Conservation (phyloP, 441 rosid species). For the Melastoma candidum region DNA sequence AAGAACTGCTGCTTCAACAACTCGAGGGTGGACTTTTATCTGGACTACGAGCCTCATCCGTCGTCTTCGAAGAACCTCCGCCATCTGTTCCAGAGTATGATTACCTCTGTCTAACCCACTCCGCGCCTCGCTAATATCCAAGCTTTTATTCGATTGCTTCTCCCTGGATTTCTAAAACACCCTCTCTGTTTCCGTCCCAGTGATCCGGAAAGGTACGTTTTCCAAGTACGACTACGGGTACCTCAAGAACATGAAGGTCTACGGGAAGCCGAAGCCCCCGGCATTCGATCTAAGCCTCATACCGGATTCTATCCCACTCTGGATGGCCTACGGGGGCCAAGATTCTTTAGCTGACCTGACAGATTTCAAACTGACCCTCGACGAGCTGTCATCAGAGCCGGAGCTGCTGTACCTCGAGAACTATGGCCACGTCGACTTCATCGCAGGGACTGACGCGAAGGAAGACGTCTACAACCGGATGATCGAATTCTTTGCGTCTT, state of each 20-base stretch:
- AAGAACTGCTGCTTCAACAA: constrained; percentile 72
- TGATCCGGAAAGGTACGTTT: constrained; percentile 83
- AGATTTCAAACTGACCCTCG: constrained; percentile 55
- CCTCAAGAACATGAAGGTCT: constrained; percentile 41
- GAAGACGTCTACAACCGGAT: constrained; percentile 49
- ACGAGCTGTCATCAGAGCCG: constrained; percentile 42
- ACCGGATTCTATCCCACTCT: constrained; percentile 61
- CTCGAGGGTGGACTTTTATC: constrained; percentile 48
- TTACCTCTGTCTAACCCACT: constrained; percentile 6
- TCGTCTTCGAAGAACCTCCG: constrained; percentile 75
- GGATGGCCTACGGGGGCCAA: constrained; percentile 83
- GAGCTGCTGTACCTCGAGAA: constrained; percentile 61
- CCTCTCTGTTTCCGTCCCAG: constrained; percentile 22
- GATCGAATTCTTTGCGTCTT: constrained; percentile 54
- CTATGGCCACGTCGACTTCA: constrained; percentile 79
- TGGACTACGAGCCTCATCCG: constrained; percentile 84
- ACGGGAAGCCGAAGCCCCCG: constrained; percentile 56
- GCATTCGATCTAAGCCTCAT: constrained; percentile 48
- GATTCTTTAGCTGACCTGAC: constrained; percentile 59
- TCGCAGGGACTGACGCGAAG: constrained; percentile 43
- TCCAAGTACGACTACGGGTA: constrained; percentile 66
- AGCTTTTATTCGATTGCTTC: neutral
- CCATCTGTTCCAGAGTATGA: constrained; percentile 86
- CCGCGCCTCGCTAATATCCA: neutral
- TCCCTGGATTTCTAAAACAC: neutral